Evolutionary conservation across 306 rosid species (phyloP), one percentile per base, ranked within the genome.

Genomic region (Styphnolobium japonicum): DNA sequence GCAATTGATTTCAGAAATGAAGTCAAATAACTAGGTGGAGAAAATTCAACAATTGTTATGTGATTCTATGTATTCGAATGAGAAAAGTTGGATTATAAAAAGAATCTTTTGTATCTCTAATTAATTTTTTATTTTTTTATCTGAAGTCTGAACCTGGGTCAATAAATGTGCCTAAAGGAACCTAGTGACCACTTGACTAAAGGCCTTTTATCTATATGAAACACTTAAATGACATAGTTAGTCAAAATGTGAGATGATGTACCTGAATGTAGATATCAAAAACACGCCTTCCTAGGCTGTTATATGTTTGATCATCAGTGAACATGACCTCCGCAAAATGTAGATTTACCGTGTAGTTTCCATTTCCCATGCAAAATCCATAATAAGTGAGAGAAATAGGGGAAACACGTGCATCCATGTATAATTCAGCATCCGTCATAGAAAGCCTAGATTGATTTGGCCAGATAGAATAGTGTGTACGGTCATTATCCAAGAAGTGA

Each of bases 181-280:
- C 34, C 52, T 21, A 31, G 21, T 23, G 9, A 66, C 18, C 55
- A 55, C 37, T 16, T 55, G 69, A 34, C 66, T 25, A 10, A 16
- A 52, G 49, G 29, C 21, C 10, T 60, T 51, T 48, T 27, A n/a
- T 40, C 36, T 21, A 45, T 7, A 69, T 15, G 37, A n/a, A 60
- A 34, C 36, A 29, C 5, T 19, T 10, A 3, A 0, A 2, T 37
- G 25, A 5, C 40, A 22, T n/a, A n/a, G 7, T n/a, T 14, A 31
- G 18, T 6, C 37, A 37, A 68, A 42, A 10, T 14, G 52, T 25
- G 4, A 45, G n/a, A 46, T 4, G 11, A 16, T 63, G 45, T 61
- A 90, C 94, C 90, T 90, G 92, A 64, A 86, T 78, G 39, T 84
- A 85, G 80, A 90, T 81, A 37, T 87, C 83, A 75, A 90, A 90